A percentile compares a stretch with the other conserved stretches of the same genome.
phyloP scores from a whole-genome alignment of 2,329 filamentous ascomycete genomes.

The Pseudogymnoascus sp. region DNA sequence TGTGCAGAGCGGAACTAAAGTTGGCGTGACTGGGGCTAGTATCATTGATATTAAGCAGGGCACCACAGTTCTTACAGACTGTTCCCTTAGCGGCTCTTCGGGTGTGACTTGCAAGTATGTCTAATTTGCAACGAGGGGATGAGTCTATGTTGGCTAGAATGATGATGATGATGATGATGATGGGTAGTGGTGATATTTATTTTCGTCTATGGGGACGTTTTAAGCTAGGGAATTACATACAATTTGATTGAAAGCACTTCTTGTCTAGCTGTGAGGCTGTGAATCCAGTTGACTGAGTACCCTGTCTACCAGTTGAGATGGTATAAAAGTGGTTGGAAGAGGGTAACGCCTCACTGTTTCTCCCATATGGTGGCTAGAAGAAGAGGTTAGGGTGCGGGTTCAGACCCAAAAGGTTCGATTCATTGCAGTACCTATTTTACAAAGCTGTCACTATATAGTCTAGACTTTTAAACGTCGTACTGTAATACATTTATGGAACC shows the following conservation, averaged over 20 bases:
- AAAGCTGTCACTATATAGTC: too few species aligned
- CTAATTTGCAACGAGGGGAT: conserved; percentile 14
- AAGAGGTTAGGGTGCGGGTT: too few species aligned
- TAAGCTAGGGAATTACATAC: background rate
- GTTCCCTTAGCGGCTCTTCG: conserved; percentile 14
- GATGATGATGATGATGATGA: background rate
- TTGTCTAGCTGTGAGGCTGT: background rate
- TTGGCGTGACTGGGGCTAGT: conserved; percentile 31
- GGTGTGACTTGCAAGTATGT: conserved; percentile 21
- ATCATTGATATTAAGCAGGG: conserved; percentile 41
- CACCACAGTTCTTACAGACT: conserved; percentile 27
- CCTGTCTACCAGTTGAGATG: background rate
- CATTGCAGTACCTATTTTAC: too few species aligned
- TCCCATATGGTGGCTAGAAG: too few species aligned
- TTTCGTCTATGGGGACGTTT: background rate
- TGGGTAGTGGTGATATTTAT: background rate
- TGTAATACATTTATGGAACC: too few species aligned
- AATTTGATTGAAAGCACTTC: background rate
- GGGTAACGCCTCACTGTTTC: background rate
- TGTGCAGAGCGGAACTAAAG: conserved; percentile 25
- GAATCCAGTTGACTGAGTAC: background rate
- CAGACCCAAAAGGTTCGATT: too few species aligned
- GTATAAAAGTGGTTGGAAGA: background rate
- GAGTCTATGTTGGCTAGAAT: background rate
- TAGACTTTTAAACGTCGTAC: too few species aligned